These are phyloP conservation scores for Cicer bijugum DNA, from an alignment of 306 rosid genomes.

Conservation along the genomic window DNA sequence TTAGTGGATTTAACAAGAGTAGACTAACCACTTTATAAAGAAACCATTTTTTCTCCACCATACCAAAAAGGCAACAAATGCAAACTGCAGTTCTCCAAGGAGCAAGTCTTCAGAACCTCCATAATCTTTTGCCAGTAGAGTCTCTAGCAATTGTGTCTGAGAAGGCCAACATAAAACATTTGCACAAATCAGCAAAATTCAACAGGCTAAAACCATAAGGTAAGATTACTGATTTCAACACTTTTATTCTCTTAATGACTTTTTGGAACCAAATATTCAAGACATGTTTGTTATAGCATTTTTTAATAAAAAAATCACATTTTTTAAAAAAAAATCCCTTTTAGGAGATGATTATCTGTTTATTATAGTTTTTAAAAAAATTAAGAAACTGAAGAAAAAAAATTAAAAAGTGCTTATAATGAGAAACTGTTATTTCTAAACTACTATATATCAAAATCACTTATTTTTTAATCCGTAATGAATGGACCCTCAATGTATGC, in stretches of 20 bases:
- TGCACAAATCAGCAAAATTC: slow-evolving; percentile 34
- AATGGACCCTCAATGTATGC: not conserved
- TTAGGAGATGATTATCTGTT: too few species aligned
- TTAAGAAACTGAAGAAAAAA: too few species aligned
- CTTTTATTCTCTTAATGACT: not conserved
- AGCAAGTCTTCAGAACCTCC: slow-evolving; percentile 82
- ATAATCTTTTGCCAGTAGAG: slow-evolving; percentile 65
- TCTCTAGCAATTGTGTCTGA: slow-evolving; percentile 82
- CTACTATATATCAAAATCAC: too few species aligned
- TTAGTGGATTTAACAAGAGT: slow-evolving; percentile 24
- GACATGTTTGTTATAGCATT: too few species aligned
- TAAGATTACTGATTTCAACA: slow-evolving; percentile 22
- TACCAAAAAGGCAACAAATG: slow-evolving; percentile 84
- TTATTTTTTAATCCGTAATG: too few species aligned
- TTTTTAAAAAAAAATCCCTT: too few species aligned
- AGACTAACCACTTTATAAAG: slow-evolving; percentile 14
- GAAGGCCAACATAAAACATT: slow-evolving; percentile 39
- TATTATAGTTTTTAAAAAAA: too few species aligned
- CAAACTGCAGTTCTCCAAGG: slow-evolving; percentile 91
- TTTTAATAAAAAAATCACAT: too few species aligned
- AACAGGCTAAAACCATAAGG: not conserved
- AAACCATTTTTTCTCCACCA: slow-evolving; percentile 13
- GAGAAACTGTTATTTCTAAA: too few species aligned
- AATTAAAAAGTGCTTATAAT: too few species aligned
- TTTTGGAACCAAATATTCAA: slow-evolving; percentile 18